phyloP scores from a whole-genome alignment of 208 protist species.

The Angomonas desouzai region DNA sequence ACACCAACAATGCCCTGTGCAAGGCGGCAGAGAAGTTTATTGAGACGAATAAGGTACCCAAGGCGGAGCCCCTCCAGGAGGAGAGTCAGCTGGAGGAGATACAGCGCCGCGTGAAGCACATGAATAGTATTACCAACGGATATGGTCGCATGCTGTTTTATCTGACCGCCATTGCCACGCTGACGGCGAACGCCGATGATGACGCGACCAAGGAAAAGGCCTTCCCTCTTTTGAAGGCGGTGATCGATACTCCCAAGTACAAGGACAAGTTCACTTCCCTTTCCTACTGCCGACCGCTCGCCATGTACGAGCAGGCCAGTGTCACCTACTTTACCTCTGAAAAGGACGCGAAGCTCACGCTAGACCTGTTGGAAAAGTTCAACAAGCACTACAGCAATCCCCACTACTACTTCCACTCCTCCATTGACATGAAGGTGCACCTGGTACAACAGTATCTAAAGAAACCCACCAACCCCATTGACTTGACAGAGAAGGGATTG shows the following conservation, averaged over 20 bases:
- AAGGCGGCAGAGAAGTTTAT: constrained; percentile 8
- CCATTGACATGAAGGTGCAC: constrained; percentile 29
- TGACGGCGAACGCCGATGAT: constrained; percentile 32
- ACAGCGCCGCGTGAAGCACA: constrained; percentile 8
- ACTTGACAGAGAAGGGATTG: not conserved
- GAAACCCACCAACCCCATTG: constrained; percentile 12
- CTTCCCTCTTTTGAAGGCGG: constrained; percentile 19
- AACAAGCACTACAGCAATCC: constrained; percentile 37
- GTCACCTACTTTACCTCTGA: constrained; percentile 24
- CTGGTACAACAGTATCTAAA: constrained; percentile 25
- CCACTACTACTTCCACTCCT: constrained; percentile 35
- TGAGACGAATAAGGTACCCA: not conserved
- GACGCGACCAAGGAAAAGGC: constrained; percentile 12
- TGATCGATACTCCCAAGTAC: constrained; percentile 27
- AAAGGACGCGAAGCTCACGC: constrained; percentile 8
- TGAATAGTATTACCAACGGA: constrained; percentile 9
- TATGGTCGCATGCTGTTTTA: constrained; percentile 24
- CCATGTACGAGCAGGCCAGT: constrained; percentile 33
- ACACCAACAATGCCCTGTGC: constrained; percentile 8
- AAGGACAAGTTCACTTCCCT: constrained; percentile 37
- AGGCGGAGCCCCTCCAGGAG: constrained; percentile 7
- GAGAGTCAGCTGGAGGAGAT: constrained; percentile 1
- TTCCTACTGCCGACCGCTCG: constrained; percentile 35
- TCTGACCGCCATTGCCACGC: constrained; percentile 19
- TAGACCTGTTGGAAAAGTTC: constrained; percentile 22